Conservation (phyloP, 306 rosid genomes). For the Fragaria vesca region DNA sequence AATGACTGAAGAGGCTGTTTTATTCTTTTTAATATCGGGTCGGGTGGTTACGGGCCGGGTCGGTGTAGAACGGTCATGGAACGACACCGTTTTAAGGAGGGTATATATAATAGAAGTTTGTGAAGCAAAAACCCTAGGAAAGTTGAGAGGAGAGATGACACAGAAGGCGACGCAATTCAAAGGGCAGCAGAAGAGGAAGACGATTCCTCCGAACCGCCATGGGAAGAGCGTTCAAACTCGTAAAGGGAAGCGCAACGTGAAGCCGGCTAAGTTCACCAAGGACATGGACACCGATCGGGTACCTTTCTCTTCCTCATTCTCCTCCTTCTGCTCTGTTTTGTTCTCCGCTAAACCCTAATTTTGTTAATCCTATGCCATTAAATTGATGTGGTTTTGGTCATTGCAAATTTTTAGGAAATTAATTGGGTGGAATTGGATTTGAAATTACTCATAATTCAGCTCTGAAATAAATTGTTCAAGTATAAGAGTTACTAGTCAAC, state of each 20-base stretch:
- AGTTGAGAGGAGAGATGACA: slow-evolving; percentile 40
- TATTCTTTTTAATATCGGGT: no score
- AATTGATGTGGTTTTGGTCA: no score
- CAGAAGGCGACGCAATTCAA: slow-evolving; percentile 72
- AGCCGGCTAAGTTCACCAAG: slow-evolving; percentile 63
- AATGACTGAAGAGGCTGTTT: no score
- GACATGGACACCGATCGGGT: slow-evolving; percentile 91
- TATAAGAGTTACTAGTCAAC: no score
- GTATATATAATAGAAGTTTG: background rate
- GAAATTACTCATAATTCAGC: no score
- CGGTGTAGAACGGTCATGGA: background rate
- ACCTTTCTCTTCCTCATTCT: slow-evolving; percentile 13
- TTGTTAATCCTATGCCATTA: background rate
- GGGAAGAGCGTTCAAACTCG: slow-evolving; percentile 62
- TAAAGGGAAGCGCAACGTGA: slow-evolving; percentile 75
- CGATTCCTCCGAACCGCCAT: slow-evolving; percentile 74
- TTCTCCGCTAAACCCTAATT: background rate
- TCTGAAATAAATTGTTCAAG: no score
- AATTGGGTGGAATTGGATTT: no score
- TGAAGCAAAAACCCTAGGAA: slow-evolving; percentile 5
- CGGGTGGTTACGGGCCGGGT: no score
- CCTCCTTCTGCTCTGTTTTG: background rate
- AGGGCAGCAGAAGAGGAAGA: slow-evolving; percentile 72
- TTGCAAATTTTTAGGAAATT: no score
- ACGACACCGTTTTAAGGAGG: background rate